phyloP scores from a whole-genome alignment of 2,329 filamentous ascomycete genomes.

The Penicillium brasilianum region DNA sequence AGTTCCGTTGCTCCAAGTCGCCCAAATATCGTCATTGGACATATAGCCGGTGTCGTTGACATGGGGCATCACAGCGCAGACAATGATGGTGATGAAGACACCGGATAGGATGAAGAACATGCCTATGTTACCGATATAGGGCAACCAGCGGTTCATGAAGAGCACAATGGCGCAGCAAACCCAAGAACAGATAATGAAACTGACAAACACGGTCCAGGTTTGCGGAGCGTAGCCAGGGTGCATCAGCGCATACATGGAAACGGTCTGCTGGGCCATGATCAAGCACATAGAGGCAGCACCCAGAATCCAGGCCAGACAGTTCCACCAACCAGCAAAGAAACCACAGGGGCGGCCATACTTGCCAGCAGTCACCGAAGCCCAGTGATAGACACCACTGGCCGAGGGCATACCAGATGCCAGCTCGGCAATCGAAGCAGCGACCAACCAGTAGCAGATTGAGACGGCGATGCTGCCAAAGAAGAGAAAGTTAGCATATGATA shows the following conservation, averaged over 20 bases:
- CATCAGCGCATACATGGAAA: slow-evolving; percentile 66
- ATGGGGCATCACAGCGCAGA: slow-evolving; percentile 60
- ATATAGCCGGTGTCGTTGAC: slow-evolving; percentile 51
- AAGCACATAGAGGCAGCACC: slow-evolving; percentile 64
- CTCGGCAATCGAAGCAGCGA: slow-evolving; percentile 65
- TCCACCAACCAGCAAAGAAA: slow-evolving; percentile 54
- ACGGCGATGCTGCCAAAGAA: slow-evolving; percentile 44
- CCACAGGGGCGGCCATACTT: slow-evolving; percentile 59
- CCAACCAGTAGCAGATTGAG: slow-evolving; percentile 61
- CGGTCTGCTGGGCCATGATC: slow-evolving; percentile 64
- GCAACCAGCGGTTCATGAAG: slow-evolving; percentile 59
- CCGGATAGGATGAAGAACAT: slow-evolving; percentile 62
- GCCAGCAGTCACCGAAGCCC: slow-evolving; percentile 64
- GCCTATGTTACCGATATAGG: slow-evolving; percentile 61
- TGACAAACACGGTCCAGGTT: slow-evolving; percentile 65
- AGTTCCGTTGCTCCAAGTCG: slow-evolving; percentile 57
- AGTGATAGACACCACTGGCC: slow-evolving; percentile 65
- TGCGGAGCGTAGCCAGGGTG: slow-evolving; percentile 58
- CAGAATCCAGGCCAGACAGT: slow-evolving; percentile 62
- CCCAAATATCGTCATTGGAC: slow-evolving; percentile 60
- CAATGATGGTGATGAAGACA: slow-evolving; percentile 59
- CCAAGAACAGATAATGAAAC: slow-evolving; percentile 63
- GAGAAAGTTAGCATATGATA: slow-evolving; percentile 21
- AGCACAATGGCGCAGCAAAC: slow-evolving; percentile 58
- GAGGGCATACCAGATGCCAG: slow-evolving; percentile 67